A percentile compares a stretch with the other conserved stretches of the same genome.
phyloP scores from a whole-genome alignment of 345 rosid genomes.

The Citrus sp. region DNA sequence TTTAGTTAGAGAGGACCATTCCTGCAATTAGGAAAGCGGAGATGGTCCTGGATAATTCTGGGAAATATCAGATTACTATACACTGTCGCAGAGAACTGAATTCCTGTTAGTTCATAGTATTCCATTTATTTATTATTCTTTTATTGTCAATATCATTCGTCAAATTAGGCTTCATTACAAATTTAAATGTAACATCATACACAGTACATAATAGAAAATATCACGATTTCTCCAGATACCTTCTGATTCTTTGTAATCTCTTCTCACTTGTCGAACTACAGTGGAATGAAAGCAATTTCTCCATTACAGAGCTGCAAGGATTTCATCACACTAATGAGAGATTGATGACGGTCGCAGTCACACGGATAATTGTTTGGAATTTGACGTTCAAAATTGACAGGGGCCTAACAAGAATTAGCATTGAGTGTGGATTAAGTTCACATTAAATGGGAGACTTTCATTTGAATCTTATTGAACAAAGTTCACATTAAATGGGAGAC shows the following conservation, averaged over 20 bases:
- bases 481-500: not conserved
- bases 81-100: not conserved
- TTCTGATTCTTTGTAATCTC: not conserved
- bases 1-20: constrained; percentile 5
- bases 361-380: not conserved
- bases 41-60: constrained; percentile 14
- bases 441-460: not conserved
- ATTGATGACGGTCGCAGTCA: not conserved
- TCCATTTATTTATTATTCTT: constrained; percentile 33
- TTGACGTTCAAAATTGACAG: not conserved
- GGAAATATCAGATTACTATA: constrained; percentile 24
- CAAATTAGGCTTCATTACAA: constrained; percentile 6
- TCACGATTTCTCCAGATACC: not conserved
- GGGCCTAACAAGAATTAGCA: not conserved
- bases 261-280: not conserved
- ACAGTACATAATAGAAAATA: constrained; percentile 1
- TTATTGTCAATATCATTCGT: constrained; percentile 3
- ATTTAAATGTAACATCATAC: constrained; percentile 13
- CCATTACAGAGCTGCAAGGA: not conserved
- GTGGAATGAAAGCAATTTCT: not conserved
- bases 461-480: not conserved
- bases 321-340: not conserved
- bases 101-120: constrained; percentile 6
- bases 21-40: constrained; percentile 13
- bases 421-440: not conserved